Evolutionary conservation across 139 green algal species (phyloP).

Genomic region (Nannochloris sp.): DNA sequence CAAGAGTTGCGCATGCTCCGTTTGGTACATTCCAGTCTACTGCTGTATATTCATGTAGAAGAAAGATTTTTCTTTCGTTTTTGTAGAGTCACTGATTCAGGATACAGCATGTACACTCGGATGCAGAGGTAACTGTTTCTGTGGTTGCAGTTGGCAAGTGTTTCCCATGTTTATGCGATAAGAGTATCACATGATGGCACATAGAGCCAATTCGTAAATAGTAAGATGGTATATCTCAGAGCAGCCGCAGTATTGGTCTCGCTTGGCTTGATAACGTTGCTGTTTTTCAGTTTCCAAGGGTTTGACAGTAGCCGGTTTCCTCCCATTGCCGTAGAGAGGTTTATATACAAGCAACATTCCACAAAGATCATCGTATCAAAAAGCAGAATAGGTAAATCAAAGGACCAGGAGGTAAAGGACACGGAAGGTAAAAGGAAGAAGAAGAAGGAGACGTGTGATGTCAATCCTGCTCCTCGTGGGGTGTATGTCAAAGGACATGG

Average conservation of each 20-base stretch:
- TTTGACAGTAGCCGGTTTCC: background rate
- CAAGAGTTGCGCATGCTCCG: no score
- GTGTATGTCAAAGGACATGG: conserved; percentile 1
- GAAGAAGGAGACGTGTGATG: conserved; percentile 2
- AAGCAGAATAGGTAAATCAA: background rate
- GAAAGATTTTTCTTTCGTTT: no score
- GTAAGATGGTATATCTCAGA: background rate
- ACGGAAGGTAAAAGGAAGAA: background rate
- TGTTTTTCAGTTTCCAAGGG: background rate
- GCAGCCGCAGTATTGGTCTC: background rate
- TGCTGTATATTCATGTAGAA: no score
- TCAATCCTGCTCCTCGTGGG: background rate
- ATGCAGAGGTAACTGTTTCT: no score
- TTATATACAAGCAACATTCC: background rate
- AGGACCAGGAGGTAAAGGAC: background rate
- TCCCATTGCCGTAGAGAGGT: background rate
- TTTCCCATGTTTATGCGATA: no score
- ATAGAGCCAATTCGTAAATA: no score
- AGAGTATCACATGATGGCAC: no score
- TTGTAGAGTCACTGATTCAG: no score
- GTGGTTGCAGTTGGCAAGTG: no score
- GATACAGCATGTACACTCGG: no score
- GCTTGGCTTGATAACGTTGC: background rate
- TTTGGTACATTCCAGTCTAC: no score
- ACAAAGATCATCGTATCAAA: background rate